These are phyloP conservation scores for Pichia sp. DNA, from an alignment of 1,139 yeast species.

Conservation along the genomic window DNA sequence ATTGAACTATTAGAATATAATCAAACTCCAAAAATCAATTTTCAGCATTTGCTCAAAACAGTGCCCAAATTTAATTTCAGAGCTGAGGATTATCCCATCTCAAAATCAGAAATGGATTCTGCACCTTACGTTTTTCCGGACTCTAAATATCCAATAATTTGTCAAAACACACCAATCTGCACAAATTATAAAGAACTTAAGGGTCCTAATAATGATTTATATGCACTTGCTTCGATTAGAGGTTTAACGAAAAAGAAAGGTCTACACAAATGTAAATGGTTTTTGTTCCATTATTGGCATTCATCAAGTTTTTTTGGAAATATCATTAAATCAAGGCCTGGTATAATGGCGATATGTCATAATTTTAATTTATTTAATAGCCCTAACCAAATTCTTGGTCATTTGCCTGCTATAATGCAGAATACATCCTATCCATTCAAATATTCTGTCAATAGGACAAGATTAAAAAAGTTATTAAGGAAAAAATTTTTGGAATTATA, in stretches of 20 bases:
- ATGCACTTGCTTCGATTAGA: slow-evolving; percentile 5
- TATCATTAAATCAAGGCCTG: slow-evolving; percentile 48
- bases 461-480: slow-evolving; percentile 40
- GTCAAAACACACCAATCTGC: slow-evolving; percentile 14
- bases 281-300: slow-evolving; percentile 37
- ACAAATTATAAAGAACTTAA: slow-evolving; percentile 14
- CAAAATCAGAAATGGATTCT: slow-evolving; percentile 12
- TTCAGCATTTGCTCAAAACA: no score
- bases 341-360: slow-evolving; percentile 30
- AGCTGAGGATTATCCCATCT: slow-evolving; percentile 10
- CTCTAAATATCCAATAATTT: slow-evolving; percentile 13
- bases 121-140: slow-evolving; percentile 17
- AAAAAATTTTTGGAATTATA: slow-evolving; percentile 20
- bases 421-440: slow-evolving; percentile 27
- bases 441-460: slow-evolving; percentile 39
- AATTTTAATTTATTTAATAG: slow-evolving; percentile 22
- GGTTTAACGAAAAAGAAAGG: slow-evolving; percentile 9
- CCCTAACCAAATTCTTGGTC: slow-evolving; percentile 8
- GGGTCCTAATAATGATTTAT: slow-evolving; percentile 25
- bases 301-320: slow-evolving; percentile 39
- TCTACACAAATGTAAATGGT: slow-evolving; percentile 29
- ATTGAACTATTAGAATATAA: no score
- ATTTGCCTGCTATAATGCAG: slow-evolving; percentile 25
- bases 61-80: slow-evolving; percentile 16
- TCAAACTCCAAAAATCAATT: no score